phyloP scores from a whole-genome alignment of 345 rosid genomes.

The Bruguiera sexangula region DNA sequence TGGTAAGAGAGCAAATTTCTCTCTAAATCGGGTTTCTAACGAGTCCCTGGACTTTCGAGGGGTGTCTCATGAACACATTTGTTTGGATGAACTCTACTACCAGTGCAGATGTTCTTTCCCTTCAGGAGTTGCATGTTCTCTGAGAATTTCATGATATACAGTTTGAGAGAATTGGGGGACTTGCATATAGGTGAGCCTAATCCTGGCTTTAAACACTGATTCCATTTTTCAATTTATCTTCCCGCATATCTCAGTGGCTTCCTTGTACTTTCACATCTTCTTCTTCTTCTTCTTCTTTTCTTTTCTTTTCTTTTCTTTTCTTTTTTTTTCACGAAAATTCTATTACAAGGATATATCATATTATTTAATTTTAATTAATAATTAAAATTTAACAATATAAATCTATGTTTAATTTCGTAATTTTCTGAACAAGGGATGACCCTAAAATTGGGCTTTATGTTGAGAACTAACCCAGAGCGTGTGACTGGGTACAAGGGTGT shows the following conservation, averaged over 20 bases:
- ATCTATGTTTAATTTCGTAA: not conserved
- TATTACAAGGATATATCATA: too few species aligned
- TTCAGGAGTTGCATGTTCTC: not conserved
- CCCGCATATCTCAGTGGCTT: too few species aligned
- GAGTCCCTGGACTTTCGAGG: not conserved
- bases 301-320: too few species aligned
- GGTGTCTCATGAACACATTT: constrained; percentile 13
- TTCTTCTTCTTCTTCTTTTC: too few species aligned
- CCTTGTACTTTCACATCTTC: too few species aligned
- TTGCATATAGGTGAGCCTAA: too few species aligned
- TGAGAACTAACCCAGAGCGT: constrained; percentile 82
- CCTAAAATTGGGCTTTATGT: constrained; percentile 69
- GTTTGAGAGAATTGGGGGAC: constrained; percentile 65
- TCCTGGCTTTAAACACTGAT: constrained; percentile 1
- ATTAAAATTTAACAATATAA: too few species aligned
- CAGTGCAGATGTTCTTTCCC: constrained; percentile 97
- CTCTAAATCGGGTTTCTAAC: not conserved
- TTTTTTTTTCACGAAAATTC: too few species aligned
- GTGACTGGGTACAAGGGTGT: constrained; percentile 75
- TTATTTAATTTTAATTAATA: too few species aligned
- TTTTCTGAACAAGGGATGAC: constrained; percentile 69
- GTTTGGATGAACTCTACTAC: constrained; percentile 55
- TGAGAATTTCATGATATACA: constrained; percentile 37
- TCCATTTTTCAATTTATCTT: not conserved
- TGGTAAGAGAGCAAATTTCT: constrained; percentile 37